Evolutionary conservation across 768 basidiomycete species (phyloP).

Genomic region (Infundibulicybe gibba): DNA sequence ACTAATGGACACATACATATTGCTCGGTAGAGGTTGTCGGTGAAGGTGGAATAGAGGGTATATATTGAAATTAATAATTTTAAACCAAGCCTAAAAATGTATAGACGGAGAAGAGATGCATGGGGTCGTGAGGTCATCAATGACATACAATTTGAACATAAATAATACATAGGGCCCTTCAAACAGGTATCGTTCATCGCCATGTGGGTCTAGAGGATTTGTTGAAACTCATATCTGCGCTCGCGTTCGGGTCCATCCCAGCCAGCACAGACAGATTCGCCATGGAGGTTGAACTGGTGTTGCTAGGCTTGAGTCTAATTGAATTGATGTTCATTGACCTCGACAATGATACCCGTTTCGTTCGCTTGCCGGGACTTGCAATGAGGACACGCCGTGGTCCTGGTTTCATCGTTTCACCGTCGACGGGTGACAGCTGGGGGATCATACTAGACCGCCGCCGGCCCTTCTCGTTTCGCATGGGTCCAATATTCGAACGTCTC

Average conservation of each 20-base stretch:
- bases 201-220: conserved; percentile 49
- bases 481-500: conserved; percentile 73
- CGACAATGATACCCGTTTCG: conserved; percentile 54
- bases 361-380: conserved; percentile 56
- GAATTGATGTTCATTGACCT: conserved; percentile 31
- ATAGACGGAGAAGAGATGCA: too few relatives aligned
- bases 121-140: too few relatives aligned
- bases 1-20: too few relatives aligned
- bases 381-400: conserved; percentile 32
- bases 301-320: conserved; percentile 19
- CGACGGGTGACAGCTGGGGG: conserved; percentile 55
- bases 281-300: conserved; percentile 16
- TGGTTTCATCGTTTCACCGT: conserved; percentile 29
- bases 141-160: too few relatives aligned
- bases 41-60: too few relatives aligned
- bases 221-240: conserved; percentile 47
- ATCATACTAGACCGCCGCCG: conserved; percentile 80
- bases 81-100: too few relatives aligned
- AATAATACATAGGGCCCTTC: too few relatives aligned
- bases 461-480: conserved; percentile 68
- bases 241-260: conserved; percentile 40
- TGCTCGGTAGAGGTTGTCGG: too few relatives aligned
- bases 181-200: conserved; percentile 35
- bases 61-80: too few relatives aligned
- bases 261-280: conserved; percentile 24